Conservation (phyloP, 2,329 filamentous ascomycete species). For the Colletotrichum gloeosporioides region DNA sequence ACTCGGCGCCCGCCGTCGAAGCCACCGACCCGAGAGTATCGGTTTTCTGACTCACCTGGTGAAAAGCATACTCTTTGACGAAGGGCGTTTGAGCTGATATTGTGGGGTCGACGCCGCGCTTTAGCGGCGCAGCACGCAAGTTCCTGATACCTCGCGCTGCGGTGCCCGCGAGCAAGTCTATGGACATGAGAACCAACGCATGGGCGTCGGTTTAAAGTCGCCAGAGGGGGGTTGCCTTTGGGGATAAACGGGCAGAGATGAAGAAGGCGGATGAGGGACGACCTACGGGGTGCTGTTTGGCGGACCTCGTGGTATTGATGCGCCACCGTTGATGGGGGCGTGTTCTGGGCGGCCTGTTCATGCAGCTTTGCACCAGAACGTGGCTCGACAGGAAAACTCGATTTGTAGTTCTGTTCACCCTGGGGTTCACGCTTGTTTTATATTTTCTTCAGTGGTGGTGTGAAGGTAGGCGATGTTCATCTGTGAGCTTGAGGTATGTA, state of each 20-base stretch:
- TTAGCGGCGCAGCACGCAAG: background rate
- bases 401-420: background rate
- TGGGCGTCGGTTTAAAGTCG: background rate
- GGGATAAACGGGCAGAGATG: background rate
- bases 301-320: background rate
- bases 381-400: too few relatives aligned
- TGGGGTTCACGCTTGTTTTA: background rate
- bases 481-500: background rate
- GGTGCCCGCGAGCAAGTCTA: background rate
- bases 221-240: background rate
- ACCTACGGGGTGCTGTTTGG: background rate
- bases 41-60: background rate
- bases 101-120: background rate
- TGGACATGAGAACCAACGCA: background rate
- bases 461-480: background rate
- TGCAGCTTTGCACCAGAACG: background rate
- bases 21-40: background rate
- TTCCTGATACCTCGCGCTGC: background rate
- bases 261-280: background rate
- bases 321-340: background rate
- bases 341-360: background rate
- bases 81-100: background rate
- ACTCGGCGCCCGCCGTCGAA: background rate
- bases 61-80: background rate
- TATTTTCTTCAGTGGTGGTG: background rate